phyloP scores from a whole-genome alignment of 2,329 filamentous ascomycete species.

The Albifimbria verrucaria region DNA sequence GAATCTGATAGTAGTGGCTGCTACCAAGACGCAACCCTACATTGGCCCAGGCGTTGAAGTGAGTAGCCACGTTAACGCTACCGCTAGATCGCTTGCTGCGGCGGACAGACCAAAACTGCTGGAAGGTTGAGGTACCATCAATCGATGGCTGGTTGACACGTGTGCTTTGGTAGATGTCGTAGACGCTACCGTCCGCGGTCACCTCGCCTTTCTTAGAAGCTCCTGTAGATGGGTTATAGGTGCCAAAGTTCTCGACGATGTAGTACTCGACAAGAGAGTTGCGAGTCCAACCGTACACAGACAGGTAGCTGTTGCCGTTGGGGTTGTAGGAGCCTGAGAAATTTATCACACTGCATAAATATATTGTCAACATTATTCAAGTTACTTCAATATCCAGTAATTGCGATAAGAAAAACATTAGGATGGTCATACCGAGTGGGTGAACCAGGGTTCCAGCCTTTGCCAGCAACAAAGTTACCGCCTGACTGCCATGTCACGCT shows the following conservation, averaged over 20 bases:
- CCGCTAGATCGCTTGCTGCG: constrained; percentile 46
- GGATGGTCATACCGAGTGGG: too few relatives aligned
- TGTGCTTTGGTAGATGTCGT: constrained; percentile 33
- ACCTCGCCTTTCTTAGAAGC: constrained; percentile 30
- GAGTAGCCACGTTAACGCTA: constrained; percentile 44
- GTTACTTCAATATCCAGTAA: too few relatives aligned
- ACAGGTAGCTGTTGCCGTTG: constrained; percentile 34
- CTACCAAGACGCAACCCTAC: constrained; percentile 48
- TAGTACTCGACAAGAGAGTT: constrained; percentile 36
- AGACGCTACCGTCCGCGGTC: constrained; percentile 31
- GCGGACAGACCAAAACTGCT: constrained; percentile 52
- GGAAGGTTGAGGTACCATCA: constrained; percentile 45
- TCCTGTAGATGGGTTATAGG: constrained; percentile 31
- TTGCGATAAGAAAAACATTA: too few relatives aligned
- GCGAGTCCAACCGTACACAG: constrained; percentile 36
- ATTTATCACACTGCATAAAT: too few relatives aligned
- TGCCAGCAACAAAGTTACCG: constrained; percentile 55
- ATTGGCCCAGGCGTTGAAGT: constrained; percentile 51
- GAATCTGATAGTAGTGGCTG: constrained; percentile 49
- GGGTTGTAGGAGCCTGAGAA: constrained; percentile 14
- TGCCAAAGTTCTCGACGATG: constrained; percentile 34
- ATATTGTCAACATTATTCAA: too few relatives aligned
- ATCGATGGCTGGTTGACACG: constrained; percentile 44
- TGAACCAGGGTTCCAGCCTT: constrained; percentile 53
- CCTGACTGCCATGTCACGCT: constrained; percentile 39